Conservation (phyloP, 495 filamentous ascomycete species). For the Talaromyces proteolyticus region DNA sequence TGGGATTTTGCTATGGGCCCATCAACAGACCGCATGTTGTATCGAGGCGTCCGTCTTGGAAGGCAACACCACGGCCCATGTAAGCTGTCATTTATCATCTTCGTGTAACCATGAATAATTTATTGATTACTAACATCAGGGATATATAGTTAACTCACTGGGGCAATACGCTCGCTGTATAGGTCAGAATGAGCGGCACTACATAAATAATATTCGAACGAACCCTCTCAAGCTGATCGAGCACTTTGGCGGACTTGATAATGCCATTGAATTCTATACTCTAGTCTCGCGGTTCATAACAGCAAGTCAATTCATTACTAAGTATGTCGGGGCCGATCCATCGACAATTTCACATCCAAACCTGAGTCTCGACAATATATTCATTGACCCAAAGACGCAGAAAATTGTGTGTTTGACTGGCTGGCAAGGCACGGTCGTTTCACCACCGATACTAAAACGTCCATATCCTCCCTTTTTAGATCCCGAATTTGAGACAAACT, state of each 20-base stretch:
- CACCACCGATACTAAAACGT: constrained; percentile 14
- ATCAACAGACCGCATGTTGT: not conserved
- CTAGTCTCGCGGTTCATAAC: constrained; percentile 8
- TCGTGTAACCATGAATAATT: too few species aligned
- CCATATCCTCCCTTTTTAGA: constrained; percentile 1
- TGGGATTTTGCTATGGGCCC: not conserved
- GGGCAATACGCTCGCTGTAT: too few species aligned
- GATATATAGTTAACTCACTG: too few species aligned
- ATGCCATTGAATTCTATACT: too few species aligned
- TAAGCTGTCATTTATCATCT: too few species aligned
- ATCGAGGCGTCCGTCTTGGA: not conserved
- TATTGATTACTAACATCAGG: too few species aligned
- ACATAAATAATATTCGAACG: too few species aligned
- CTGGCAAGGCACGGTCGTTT: constrained; percentile 18
- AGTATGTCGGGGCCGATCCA: constrained; percentile 7
- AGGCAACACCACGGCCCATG: not conserved
- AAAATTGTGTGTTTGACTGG: constrained; percentile 24
- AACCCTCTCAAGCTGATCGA: too few species aligned
- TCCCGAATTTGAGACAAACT: not conserved
- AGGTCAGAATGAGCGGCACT: too few species aligned
- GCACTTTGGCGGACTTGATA: too few species aligned
- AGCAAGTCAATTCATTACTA: constrained; percentile 5
- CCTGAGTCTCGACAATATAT: constrained; percentile 28
- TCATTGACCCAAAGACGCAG: constrained; percentile 22
- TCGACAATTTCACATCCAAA: constrained; percentile 21